Conservation (phyloP, 2,329 filamentous ascomycete genomes). For the Aureobasidium sp. region DNA sequence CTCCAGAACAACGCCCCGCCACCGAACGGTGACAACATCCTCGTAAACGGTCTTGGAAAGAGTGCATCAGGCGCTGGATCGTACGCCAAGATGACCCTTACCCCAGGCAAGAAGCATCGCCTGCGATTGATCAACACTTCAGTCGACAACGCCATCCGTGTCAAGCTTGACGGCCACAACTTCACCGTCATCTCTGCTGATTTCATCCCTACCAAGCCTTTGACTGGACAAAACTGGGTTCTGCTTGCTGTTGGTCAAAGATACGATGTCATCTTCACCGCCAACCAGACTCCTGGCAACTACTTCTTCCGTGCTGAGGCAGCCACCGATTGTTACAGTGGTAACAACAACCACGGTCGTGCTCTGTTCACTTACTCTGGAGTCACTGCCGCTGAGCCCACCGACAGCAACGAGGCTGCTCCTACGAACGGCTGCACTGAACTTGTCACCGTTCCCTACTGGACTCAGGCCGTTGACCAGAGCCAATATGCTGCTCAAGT, state of each 20-base stretch:
- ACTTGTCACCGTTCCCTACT: constrained; percentile 23
- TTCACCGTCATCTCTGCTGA: constrained; percentile 29
- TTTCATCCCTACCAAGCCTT: constrained; percentile 26
- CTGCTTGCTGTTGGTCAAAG: constrained; percentile 36
- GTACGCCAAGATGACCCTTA: constrained; percentile 18
- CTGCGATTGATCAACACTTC: constrained; percentile 39
- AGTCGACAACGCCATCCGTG: constrained; percentile 35
- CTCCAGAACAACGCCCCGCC: constrained; percentile 21
- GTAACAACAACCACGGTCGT: constrained; percentile 25
- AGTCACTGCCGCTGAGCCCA: constrained; percentile 15
- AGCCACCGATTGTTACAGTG: constrained; percentile 28
- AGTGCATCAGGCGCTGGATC: constrained; percentile 23
- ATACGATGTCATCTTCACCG: constrained; percentile 38
- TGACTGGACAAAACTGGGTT: constrained; percentile 21
- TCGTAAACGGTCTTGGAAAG: constrained; percentile 32
- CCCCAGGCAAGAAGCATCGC: constrained; percentile 33
- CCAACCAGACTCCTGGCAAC: constrained; percentile 33
- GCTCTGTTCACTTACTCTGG: constrained; percentile 29
- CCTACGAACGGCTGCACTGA: constrained; percentile 24
- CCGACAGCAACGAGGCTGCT: constrained; percentile 17
- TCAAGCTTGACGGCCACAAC: constrained; percentile 26
- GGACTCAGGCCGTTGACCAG: constrained; percentile 28
- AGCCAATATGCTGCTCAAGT: constrained; percentile 25
- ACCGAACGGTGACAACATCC: constrained; percentile 35
- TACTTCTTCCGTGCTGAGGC: constrained; percentile 38